Conservation (phyloP, 805 yeast species). For the Candida patagonica region DNA sequence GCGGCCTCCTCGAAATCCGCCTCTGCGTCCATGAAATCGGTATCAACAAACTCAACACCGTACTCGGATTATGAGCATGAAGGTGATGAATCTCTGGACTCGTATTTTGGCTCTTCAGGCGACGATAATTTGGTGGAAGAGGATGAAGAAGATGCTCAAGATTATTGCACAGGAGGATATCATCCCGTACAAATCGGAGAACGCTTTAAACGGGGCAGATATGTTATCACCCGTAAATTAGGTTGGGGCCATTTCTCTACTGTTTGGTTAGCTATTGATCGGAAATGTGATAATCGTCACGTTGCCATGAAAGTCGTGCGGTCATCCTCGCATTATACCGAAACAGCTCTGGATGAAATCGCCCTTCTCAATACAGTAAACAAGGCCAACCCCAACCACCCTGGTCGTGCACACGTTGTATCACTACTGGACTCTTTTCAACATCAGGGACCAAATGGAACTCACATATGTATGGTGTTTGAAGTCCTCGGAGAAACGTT, state of each 20-base stretch:
- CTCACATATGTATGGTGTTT: constrained; percentile 93
- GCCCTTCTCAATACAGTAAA: constrained; percentile 58
- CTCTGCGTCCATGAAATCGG: not conserved
- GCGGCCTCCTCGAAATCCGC: not conserved
- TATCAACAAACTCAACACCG: constrained; percentile 1
- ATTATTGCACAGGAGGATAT: constrained; percentile 88
- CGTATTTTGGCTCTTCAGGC: constrained; percentile 4
- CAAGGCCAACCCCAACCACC: constrained; percentile 55
- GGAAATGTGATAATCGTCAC: constrained; percentile 48
- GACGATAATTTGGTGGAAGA: constrained; percentile 12
- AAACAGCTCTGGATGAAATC: constrained; percentile 88
- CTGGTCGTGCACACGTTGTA: constrained; percentile 76
- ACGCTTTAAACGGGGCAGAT: constrained; percentile 61
- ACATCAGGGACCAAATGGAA: constrained; percentile 85
- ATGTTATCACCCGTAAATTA: constrained; percentile 73
- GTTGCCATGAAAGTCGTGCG: constrained; percentile 94
- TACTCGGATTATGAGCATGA: not conserved
- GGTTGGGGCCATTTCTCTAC: constrained; percentile 99
- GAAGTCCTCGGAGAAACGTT: constrained; percentile 94
- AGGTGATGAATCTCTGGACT: not conserved
- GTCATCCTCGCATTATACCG: constrained; percentile 83
- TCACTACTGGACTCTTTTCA: constrained; percentile 74
- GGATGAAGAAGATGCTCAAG: constrained; percentile 72
- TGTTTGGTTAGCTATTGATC: constrained; percentile 77
- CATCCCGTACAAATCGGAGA: constrained; percentile 93